Conservation (phyloP, 2,329 filamentous ascomycete genomes). For the Diaporthe australafricana region DNA sequence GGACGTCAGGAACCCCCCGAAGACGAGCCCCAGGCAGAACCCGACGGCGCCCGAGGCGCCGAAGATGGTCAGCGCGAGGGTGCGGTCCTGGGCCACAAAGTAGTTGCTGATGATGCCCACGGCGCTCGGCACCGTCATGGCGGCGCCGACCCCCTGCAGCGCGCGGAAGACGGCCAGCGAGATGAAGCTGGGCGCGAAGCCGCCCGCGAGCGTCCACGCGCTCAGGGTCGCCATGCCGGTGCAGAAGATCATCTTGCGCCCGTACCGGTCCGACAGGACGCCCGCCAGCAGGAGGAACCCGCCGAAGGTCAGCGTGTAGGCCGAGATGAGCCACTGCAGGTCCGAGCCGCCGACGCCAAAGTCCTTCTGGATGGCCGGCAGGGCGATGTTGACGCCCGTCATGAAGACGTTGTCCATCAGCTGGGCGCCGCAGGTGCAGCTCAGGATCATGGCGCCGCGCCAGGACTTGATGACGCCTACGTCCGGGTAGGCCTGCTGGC, state of each 20-base stretch:
- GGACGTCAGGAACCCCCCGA: constrained; percentile 52
- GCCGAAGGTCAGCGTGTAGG: constrained; percentile 54
- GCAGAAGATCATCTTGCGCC: constrained; percentile 51
- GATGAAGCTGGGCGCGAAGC: constrained; percentile 54
- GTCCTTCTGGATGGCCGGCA: constrained; percentile 52
- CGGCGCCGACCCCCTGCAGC: constrained; percentile 57
- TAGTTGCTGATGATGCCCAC: constrained; percentile 57
- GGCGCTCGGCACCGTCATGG: constrained; percentile 59
- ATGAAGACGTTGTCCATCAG: constrained; percentile 58
- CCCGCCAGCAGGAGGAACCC: constrained; percentile 49
- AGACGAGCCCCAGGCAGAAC: constrained; percentile 53
- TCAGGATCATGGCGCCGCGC: constrained; percentile 51
- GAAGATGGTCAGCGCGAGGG: constrained; percentile 52
- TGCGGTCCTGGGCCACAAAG: constrained; percentile 51
- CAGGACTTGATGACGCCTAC: constrained; percentile 45
- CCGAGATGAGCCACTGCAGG: constrained; percentile 55
- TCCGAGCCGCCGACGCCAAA: constrained; percentile 43
- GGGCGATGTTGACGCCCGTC: constrained; percentile 54
- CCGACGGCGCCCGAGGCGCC: constrained; percentile 52
- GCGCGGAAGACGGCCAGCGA: constrained; percentile 56
- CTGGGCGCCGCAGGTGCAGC: constrained; percentile 55
- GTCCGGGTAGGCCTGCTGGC: constrained; percentile 34
- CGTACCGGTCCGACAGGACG: constrained; percentile 52
- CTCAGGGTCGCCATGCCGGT: constrained; percentile 50
- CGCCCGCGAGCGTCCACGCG: constrained; percentile 48